Percentiles rank a stretch among this genome's conserved stretches.
These are phyloP conservation scores for Lasiodiplodia sp. DNA, from an alignment of 2,329 filamentous ascomycete species.

Conservation along the genomic window DNA sequence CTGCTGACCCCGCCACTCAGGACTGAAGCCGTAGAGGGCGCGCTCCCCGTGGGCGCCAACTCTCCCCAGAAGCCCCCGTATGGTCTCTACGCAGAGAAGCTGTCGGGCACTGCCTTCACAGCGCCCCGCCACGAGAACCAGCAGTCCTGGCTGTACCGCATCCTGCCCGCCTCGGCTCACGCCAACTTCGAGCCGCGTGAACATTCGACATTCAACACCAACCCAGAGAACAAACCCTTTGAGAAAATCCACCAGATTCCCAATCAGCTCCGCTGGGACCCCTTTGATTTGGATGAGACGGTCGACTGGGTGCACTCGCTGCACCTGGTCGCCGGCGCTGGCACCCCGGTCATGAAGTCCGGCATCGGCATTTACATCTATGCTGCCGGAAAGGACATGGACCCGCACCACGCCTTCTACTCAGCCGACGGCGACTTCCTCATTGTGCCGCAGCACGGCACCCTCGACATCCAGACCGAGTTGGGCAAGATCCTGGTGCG, in stretches of 20 bases:
- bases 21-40: slow-evolving; percentile 76
- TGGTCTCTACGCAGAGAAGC: slow-evolving; percentile 80
- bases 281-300: slow-evolving; percentile 74
- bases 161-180: slow-evolving; percentile 65
- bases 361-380: slow-evolving; percentile 84
- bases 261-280: slow-evolving; percentile 82
- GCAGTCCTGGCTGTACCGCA: slow-evolving; percentile 66
- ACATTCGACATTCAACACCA: slow-evolving; percentile 58
- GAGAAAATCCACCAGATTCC: slow-evolving; percentile 76
- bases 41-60: slow-evolving; percentile 78
- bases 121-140: slow-evolving; percentile 64
- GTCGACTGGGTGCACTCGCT: slow-evolving; percentile 74
- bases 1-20: slow-evolving; percentile 51
- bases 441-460: slow-evolving; percentile 70
- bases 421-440: slow-evolving; percentile 76
- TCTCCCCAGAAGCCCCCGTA: slow-evolving; percentile 81
- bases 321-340: slow-evolving; percentile 77
- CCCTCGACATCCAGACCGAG: slow-evolving; percentile 73
- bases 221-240: slow-evolving; percentile 56
- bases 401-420: slow-evolving; percentile 77
- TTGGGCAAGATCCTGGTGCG: slow-evolving; percentile 69
- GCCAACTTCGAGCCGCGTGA: slow-evolving; percentile 60
- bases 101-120: slow-evolving; percentile 67
- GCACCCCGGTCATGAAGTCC: slow-evolving; percentile 78
- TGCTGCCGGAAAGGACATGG: slow-evolving; percentile 80